Conservation (phyloP, 2,329 filamentous ascomycete species). For the Curvularia hawaiiensis region DNA sequence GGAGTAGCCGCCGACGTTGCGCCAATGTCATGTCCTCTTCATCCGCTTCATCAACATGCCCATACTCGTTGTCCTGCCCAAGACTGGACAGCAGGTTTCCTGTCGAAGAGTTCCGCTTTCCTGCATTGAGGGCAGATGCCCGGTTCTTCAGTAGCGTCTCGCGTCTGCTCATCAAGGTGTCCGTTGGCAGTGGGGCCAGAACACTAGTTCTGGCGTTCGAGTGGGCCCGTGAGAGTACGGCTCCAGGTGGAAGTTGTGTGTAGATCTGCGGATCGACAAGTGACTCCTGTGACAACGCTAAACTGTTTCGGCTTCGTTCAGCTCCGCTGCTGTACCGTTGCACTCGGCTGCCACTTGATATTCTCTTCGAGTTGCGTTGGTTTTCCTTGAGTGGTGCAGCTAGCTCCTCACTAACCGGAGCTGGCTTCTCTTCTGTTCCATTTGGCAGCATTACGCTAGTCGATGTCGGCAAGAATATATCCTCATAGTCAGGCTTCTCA, state of each 20-base stretch:
- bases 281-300: slow-evolving; percentile 30
- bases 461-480: slow-evolving; percentile 57
- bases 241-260: slow-evolving; percentile 27
- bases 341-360: slow-evolving; percentile 28
- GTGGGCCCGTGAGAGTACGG: slow-evolving; percentile 30
- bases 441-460: slow-evolving; percentile 50
- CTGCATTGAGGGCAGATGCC: slow-evolving; percentile 43
- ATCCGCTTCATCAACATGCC: slow-evolving; percentile 24
- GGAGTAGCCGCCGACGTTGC: slow-evolving; percentile 58
- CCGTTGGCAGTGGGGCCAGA: slow-evolving; percentile 37
- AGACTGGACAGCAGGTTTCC: slow-evolving; percentile 27
- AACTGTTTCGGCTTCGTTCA: slow-evolving; percentile 31
- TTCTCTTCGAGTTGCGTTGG: slow-evolving; percentile 31
- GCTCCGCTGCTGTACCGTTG: slow-evolving; percentile 24
- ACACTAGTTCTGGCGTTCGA: slow-evolving; percentile 23
- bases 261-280: slow-evolving; percentile 20
- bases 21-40: slow-evolving; percentile 74
- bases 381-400: slow-evolving; percentile 25
- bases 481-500: slow-evolving; percentile 71
- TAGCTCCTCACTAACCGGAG: slow-evolving; percentile 52
- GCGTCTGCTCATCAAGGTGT: slow-evolving; percentile 61
- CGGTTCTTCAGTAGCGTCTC: slow-evolving; percentile 56
- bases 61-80: not conserved
- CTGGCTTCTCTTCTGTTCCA: slow-evolving; percentile 57
- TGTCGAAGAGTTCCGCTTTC: slow-evolving; percentile 39